phyloP scores from a whole-genome alignment of 2,329 filamentous ascomycete species.

The Pseudocercospora fuligena region DNA sequence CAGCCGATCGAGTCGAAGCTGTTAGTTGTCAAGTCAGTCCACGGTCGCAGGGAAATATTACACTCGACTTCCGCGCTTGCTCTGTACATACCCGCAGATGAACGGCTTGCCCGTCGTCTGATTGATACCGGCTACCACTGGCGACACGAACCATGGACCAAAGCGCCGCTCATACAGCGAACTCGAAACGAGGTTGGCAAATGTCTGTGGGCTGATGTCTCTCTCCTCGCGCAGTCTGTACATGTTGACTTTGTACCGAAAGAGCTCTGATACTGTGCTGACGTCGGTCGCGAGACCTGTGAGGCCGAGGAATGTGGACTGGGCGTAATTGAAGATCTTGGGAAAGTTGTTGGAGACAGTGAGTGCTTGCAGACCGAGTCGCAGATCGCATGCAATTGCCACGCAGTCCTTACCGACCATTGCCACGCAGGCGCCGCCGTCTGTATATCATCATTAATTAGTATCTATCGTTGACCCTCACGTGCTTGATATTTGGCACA shows the following conservation, averaged over 20 bases:
- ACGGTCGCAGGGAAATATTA: not conserved
- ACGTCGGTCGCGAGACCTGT: constrained; percentile 97
- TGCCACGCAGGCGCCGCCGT: constrained; percentile 92
- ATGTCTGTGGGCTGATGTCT: constrained; percentile 89
- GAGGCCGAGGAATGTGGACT: constrained; percentile 89
- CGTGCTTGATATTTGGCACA: constrained; percentile 39
- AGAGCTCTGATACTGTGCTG: constrained; percentile 89
- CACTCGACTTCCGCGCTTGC: too few relatives aligned
- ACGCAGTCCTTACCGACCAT: constrained; percentile 99
- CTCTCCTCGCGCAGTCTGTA: constrained; percentile 98
- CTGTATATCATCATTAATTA: constrained; percentile 42
- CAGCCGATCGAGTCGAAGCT: constrained; percentile 96
- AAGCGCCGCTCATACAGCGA: constrained; percentile 94
- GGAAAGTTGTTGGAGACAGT: constrained; percentile 99
- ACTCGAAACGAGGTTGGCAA: constrained; percentile 92
- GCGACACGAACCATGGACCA: constrained; percentile 93
- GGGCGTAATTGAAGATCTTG: constrained; percentile 96
- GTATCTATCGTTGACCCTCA: constrained; percentile 18
- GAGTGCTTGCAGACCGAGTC: constrained; percentile 92
- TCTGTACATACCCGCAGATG: constrained; percentile 73
- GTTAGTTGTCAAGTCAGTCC: constrained; percentile 8
- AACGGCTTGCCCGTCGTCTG: constrained; percentile 93
- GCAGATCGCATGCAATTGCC: constrained; percentile 97
- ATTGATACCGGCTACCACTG: constrained; percentile 93
- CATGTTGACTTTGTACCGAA: constrained; percentile 99